Evolutionary conservation across 306 rosid species (phyloP).

Genomic region (Canavalia ensiformis): DNA sequence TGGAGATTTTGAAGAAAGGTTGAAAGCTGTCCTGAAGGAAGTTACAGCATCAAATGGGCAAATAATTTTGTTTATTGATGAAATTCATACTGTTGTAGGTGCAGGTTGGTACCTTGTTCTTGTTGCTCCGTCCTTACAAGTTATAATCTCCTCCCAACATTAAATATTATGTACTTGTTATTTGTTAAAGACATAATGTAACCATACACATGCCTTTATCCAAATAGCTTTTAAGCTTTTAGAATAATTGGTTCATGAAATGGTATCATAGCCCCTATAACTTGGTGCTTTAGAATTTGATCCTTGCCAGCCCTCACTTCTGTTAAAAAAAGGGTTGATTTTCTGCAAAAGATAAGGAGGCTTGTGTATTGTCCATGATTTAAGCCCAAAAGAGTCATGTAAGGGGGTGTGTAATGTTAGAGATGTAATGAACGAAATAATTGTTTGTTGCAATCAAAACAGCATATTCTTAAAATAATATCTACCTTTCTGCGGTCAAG

Average conservation of each 20-base stretch:
- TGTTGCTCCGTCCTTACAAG: constrained; percentile 10
- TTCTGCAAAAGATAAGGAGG: not conserved
- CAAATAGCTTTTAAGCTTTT: not conserved
- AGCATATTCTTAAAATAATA: constrained; percentile 13
- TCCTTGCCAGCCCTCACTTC: not conserved
- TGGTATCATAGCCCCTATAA: not conserved
- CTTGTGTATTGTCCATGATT: not conserved
- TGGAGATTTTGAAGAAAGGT: constrained; percentile 96
- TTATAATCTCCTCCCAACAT: not conserved
- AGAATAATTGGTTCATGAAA: constrained; percentile 24
- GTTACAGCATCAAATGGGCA: constrained; percentile 95
- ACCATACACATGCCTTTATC: constrained; percentile 16
- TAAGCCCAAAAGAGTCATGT: too few species aligned
- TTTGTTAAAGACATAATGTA: not conserved
- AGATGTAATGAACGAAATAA: constrained; percentile 14
- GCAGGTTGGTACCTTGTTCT: constrained; percentile 73
- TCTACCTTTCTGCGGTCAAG: not conserved
- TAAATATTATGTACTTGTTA: constrained; percentile 14
- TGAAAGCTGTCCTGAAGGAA: constrained; percentile 96
- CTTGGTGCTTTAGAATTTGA: constrained; percentile 15
- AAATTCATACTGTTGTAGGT: constrained; percentile 98
- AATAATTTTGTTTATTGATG: constrained; percentile 93
- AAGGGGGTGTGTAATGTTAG: too few species aligned
- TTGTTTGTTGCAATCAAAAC: constrained; percentile 18
- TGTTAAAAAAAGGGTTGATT: not conserved